A percentile compares a stretch with the other conserved stretches of the same genome.
phyloP scores from a whole-genome alignment of 108 stramenopile species.

The Asterionellopsis glacialis region DNA sequence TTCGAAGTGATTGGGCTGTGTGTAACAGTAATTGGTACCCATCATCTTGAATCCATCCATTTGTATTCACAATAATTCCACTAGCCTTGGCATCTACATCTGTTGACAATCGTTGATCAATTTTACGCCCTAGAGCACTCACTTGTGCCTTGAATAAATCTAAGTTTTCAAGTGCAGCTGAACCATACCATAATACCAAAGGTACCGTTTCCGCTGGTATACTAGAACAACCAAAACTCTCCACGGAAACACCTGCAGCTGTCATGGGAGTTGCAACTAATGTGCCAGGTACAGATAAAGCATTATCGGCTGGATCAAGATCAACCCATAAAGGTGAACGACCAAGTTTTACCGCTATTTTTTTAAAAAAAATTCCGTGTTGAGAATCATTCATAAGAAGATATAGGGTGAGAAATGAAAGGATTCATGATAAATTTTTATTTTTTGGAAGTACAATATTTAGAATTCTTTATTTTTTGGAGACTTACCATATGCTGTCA shows the following conservation, averaged over 20 bases:
- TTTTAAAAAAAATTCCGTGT: neutral
- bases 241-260: constrained; percentile 41
- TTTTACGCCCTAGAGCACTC: constrained; percentile 43
- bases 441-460: too few relatives aligned
- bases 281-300: constrained; percentile 73
- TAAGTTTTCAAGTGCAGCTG: constrained; percentile 8
- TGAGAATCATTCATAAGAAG: too few relatives aligned
- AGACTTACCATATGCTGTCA: constrained; percentile 55
- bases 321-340: constrained; percentile 77
- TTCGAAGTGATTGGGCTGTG: constrained; percentile 59
- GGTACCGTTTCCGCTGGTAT: constrained; percentile 46
- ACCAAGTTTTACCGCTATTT: constrained; percentile 66
- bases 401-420: too few relatives aligned
- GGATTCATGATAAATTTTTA: too few relatives aligned
- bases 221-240: constrained; percentile 53
- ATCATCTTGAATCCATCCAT: constrained; percentile 73
- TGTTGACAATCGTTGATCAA: constrained; percentile 49
- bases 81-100: constrained; percentile 64
- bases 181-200: constrained; percentile 77
- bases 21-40: constrained; percentile 62
- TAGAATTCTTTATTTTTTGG: neutral
- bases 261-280: constrained; percentile 59
- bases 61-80: constrained; percentile 81
- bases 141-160: constrained; percentile 75
- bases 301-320: constrained; percentile 74